Conservation (phyloP, 495 filamentous ascomycete species). For the Xylaria venustula region DNA sequence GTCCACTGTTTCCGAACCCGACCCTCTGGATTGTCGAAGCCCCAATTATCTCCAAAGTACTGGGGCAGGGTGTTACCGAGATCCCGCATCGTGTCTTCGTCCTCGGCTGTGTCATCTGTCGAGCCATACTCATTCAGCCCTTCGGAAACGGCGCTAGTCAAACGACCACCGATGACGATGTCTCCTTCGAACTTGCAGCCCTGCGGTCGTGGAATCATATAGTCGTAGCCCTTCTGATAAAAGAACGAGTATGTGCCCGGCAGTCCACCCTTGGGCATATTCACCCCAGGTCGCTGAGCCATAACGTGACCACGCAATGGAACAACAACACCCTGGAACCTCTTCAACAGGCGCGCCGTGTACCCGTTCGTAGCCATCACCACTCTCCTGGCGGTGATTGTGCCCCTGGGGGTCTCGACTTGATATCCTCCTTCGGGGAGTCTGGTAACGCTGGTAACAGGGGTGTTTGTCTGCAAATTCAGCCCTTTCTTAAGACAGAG, state of each 20-base stretch:
- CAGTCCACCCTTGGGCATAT: conserved; percentile 44
- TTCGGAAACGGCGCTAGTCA: conserved; percentile 44
- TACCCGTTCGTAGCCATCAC: conserved; percentile 75
- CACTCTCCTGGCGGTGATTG: conserved; percentile 52
- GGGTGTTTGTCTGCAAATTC: conserved; percentile 63
- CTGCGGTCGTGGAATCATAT: conserved; percentile 61
- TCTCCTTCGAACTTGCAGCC: conserved; percentile 50
- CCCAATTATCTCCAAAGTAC: conserved; percentile 60
- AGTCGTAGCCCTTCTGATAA: conserved; percentile 59
- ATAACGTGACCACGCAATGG: conserved; percentile 68
- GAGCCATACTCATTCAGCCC: conserved; percentile 53
- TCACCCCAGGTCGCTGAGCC: conserved; percentile 54
- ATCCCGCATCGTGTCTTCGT: conserved; percentile 54
- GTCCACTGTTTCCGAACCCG: conserved; percentile 61
- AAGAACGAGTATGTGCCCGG: conserved; percentile 61
- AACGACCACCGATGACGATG: conserved; percentile 69
- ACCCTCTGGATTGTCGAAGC: conserved; percentile 54
- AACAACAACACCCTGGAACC: conserved; percentile 60
- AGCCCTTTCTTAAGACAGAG: conserved; percentile 51
- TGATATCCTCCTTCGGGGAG: conserved; percentile 35
- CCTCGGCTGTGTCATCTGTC: conserved; percentile 57
- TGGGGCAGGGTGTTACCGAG: conserved; percentile 42
- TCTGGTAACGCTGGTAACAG: conserved; percentile 42
- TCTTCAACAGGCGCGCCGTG: conserved; percentile 55
- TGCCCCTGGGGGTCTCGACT: conserved; percentile 55